Conservation (phyloP, 441 rosid species). For the Jatropha multifida region DNA sequence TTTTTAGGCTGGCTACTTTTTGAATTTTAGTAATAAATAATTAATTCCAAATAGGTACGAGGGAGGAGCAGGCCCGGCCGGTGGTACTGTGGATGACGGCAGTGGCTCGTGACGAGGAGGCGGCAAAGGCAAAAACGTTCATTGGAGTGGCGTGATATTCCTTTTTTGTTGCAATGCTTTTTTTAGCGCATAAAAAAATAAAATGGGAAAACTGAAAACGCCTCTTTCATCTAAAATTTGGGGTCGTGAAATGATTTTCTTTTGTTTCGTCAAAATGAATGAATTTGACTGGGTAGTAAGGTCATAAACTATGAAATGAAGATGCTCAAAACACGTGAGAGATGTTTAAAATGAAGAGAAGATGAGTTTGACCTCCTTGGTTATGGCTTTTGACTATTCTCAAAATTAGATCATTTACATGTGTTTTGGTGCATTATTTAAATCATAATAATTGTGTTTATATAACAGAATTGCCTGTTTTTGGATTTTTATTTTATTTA, state of each 20-base stretch:
- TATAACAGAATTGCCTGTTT: too few relatives aligned
- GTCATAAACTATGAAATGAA: constrained; percentile 1
- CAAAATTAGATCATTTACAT: neutral
- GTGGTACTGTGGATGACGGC: constrained; percentile 38
- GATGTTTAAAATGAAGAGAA: neutral
- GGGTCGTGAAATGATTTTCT: constrained; percentile 23
- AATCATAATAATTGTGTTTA: neutral
- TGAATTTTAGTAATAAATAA: neutral
- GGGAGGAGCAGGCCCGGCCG: neutral
- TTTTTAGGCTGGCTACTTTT: constrained; percentile 38
- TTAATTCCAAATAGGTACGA: too few relatives aligned
- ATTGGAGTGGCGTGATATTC: constrained; percentile 52
- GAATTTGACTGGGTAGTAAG: neutral
- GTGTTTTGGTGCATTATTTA: neutral
- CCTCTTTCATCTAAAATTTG: constrained; percentile 18
- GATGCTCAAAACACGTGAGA: constrained; percentile 17
- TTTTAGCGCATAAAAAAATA: too few relatives aligned
- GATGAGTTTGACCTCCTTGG: constrained; percentile 17
- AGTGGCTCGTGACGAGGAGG: constrained; percentile 49
- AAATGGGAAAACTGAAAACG: neutral
- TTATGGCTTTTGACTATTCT: neutral
- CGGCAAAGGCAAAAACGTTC: constrained; percentile 29
- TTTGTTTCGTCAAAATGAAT: neutral
- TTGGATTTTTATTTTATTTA: too few relatives aligned
- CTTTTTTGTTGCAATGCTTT: too few relatives aligned